A percentile compares a stretch with the other conserved stretches of the same genome.
These are phyloP conservation scores for Croton setiger DNA, from an alignment of 441 rosid genomes.

Conservation along the genomic window DNA sequence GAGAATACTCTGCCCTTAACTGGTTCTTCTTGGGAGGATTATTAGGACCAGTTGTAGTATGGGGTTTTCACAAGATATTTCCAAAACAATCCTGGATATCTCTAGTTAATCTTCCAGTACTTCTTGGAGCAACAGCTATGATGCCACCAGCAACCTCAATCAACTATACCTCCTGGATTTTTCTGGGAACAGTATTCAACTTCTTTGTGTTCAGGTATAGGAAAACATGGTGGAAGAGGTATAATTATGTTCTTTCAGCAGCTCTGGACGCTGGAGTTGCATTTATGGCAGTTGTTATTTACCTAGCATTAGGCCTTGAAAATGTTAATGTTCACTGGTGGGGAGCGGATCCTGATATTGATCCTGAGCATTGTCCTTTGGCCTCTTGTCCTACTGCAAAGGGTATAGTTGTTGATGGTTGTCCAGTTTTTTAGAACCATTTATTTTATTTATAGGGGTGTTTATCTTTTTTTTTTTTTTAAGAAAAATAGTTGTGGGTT, in stretches of 20 bases:
- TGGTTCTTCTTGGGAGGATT: slow-evolving; percentile 84
- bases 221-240: slow-evolving; percentile 76
- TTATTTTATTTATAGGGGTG: neutral
- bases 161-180: slow-evolving; percentile 68
- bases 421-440: slow-evolving; percentile 44
- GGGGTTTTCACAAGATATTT: slow-evolving; percentile 58
- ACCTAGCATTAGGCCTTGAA: slow-evolving; percentile 35
- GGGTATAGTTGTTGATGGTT: slow-evolving; percentile 50
- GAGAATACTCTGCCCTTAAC: slow-evolving; percentile 63
- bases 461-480: too few species aligned
- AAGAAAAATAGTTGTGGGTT: neutral
- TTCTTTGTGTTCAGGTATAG: slow-evolving; percentile 48
- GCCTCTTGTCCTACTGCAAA: slow-evolving; percentile 73
- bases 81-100: slow-evolving; percentile 63
- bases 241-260: slow-evolving; percentile 76
- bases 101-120: slow-evolving; percentile 63
- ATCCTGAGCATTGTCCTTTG: slow-evolving; percentile 64
- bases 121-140: slow-evolving; percentile 53
- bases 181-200: slow-evolving; percentile 55
- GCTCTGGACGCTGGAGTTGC: slow-evolving; percentile 81
- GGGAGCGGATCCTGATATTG: slow-evolving; percentile 36
- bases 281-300: slow-evolving; percentile 68
- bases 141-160: slow-evolving; percentile 81
- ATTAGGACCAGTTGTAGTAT: slow-evolving; percentile 54
- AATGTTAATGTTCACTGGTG: slow-evolving; percentile 43